Evolutionary conservation across 2,329 filamentous ascomycete species (phyloP).

Genomic region (Zymoseptoria pseudotritici): DNA sequence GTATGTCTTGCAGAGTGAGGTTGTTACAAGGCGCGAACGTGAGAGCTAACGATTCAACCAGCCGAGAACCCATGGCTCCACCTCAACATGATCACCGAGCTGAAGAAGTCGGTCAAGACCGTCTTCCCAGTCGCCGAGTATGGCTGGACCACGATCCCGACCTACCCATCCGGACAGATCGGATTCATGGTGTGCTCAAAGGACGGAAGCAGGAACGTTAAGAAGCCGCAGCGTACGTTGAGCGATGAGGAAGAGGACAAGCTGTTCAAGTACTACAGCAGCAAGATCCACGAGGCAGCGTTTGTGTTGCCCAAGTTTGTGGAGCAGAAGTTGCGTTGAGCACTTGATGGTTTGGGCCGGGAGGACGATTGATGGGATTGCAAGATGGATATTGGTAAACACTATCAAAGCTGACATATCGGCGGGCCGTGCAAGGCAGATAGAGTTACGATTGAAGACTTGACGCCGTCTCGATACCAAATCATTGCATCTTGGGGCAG

Average conservation of each 20-base stretch:
- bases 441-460: background rate
- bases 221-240: conserved; percentile 76
- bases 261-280: conserved; percentile 94
- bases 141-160: conserved; percentile 98
- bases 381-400: conserved; percentile 1
- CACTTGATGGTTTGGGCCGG: background rate
- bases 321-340: conserved; percentile 56
- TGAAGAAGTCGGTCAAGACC: conserved; percentile 94
- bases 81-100: conserved; percentile 81
- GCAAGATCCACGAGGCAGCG: conserved; percentile 89
- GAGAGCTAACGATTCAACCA: conserved; percentile 47
- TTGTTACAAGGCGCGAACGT: conserved; percentile 79
- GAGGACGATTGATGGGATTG: background rate
- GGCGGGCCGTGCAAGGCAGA: background rate
- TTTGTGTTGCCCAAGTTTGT: conserved; percentile 94
- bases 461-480: background rate
- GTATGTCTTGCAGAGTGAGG: conserved; percentile 77
- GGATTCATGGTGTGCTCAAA: conserved; percentile 99
- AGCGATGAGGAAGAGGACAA: conserved; percentile 81
- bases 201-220: conserved; percentile 76
- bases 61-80: conserved; percentile 97
- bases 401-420: conserved; percentile 7
- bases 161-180: conserved; percentile 97
- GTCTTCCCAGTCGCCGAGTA: conserved; percentile 98
- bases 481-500: no score